Conservation (phyloP, 2,329 filamentous ascomycete species). For the Penicillium sp. region DNA sequence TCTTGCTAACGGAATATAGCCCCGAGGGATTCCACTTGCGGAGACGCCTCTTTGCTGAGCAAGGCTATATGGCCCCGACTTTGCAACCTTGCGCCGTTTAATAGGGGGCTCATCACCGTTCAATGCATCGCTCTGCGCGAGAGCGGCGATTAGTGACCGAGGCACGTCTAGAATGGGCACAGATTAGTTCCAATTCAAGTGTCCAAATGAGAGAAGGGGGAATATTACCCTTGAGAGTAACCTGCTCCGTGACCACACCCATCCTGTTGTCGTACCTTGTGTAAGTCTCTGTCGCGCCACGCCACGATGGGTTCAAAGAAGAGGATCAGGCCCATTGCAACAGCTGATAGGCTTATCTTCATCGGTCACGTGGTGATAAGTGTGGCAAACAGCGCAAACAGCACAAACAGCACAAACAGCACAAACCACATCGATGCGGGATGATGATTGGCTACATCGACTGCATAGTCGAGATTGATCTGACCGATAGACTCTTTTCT, state of each 20-base stretch:
- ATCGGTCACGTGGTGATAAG: constrained; percentile 5
- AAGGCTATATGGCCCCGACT: constrained; percentile 18
- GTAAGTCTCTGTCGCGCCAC: not conserved
- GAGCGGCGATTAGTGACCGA: constrained; percentile 20
- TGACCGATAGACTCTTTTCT: too few species aligned
- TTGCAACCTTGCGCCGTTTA: constrained; percentile 33
- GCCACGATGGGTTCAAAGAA: too few species aligned
- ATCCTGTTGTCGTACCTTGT: constrained; percentile 6
- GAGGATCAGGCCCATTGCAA: constrained; percentile 8
- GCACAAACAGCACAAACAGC: not conserved
- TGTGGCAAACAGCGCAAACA: not conserved
- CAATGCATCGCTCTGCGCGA: constrained; percentile 15
- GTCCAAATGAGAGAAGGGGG: not conserved
- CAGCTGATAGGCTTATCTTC: constrained; percentile 1
- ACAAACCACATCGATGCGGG: too few species aligned
- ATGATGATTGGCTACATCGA: too few species aligned
- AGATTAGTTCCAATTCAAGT: constrained; percentile 3
- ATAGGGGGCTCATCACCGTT: constrained; percentile 19
- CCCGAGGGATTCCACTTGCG: constrained; percentile 17
- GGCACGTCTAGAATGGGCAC: constrained; percentile 20
- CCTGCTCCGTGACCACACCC: constrained; percentile 5
- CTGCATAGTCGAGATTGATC: too few species aligned
- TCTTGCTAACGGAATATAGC: constrained; percentile 33
- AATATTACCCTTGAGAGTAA: constrained; percentile 11
- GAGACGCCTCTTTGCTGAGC: constrained; percentile 15